Evolutionary conservation across 2,329 filamentous ascomycete genomes (phyloP), one percentile per base, ranked within the genome.

Genomic region (Arthrobotrys entomopaga): DNA sequence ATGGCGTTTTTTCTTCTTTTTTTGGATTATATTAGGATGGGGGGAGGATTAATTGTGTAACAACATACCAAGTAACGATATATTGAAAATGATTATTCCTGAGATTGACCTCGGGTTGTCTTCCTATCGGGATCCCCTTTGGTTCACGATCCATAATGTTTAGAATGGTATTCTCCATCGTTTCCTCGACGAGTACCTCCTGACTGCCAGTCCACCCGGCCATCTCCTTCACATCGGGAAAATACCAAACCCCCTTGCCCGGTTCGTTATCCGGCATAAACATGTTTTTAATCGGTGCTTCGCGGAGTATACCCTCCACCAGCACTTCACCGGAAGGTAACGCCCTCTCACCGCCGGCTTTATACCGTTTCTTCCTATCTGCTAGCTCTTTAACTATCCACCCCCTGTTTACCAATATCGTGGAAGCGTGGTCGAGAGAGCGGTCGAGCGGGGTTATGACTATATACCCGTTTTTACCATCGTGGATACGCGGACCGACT

Each of bases 31-130:
- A n/a, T n/a, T n/a, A n/a, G n/a, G n/a, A n/a, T n/a, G n/a, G n/a
- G n/a, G 42, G 22, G 19, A 42, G 65, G 65, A 54, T n/a, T n/a
- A 54, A 53, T 56, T 69, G 52, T 54, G 48, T 54, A 29, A 52
- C 22, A 57, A 82, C 89, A 80, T 87, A 98, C 95, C 95, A 99
- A 77, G 95, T 99, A 82, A 97, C 95, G 78, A 99, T 99, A 82
- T 99, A 99, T 84, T 98, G 95, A 77, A 92, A 89, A 82, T 99
- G 95, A 82, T 96, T 98, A 81, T 99, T 99, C 81, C 92, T 88
- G 80, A 99, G 84, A 81, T 96, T 96, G 74, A 99, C 93, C 82
- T 96, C 92, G 3, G 95, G 87, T 5, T 92, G 84, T 80, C 94
- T 87, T 13, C 93, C 95, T 80, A 97, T 94, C 1, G 95, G 95